Base-by-base conservation (phyloP, 768 basidiomycete genomes). In the Termitomyces sp. region DNA sequence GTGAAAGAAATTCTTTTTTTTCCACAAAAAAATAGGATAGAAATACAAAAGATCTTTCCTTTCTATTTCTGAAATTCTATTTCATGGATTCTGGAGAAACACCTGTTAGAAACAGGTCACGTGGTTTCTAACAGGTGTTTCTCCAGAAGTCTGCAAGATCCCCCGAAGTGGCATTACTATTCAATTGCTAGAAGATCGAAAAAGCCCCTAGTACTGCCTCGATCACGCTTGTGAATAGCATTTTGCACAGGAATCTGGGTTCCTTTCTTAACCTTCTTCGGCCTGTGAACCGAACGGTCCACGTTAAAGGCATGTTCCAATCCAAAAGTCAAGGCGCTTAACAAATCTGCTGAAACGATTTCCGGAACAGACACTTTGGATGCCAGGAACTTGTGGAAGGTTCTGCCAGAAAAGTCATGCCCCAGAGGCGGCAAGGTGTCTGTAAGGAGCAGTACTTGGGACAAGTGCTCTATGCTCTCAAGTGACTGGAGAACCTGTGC, bases 401-500 rank as follows among this genome's bases (percentile, higher is more conserved):
- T 61, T 62, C 66, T 69, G 6, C 90, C 87, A 2, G 89, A 90
- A 54, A 90, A 79, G 0, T 64, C 59, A 45, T 76, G 74, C 17
- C 75, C 75, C 41, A 77, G 72, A 51, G 72, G 73, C 7, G 81
- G 79, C 11, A 83, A 68, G 1, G 69, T 68, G 28, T 79, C 69
- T 3, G 75, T 66, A 45, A 93, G 71, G 9, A 89, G 72, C 39
- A 92, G 69, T 14, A 80, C 76, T 61, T 91, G 82, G 0, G 81
- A 73, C 17, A 93, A 73, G 44, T 82, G 76, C 27, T 80, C 79
- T 43, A 89, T 73, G 34, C 77, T 75, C 57, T 89, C 85, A 6
- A 85, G 62, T 5, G 86, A 79, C 65, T 78, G 75, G 3, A 83
- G 68, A 12, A 80, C 64, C 61, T 93, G 89, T 0, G 88, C 87